Conservation (phyloP, 1,284 basidiomycete genomes). For the Apiotrichum brassicae region DNA sequence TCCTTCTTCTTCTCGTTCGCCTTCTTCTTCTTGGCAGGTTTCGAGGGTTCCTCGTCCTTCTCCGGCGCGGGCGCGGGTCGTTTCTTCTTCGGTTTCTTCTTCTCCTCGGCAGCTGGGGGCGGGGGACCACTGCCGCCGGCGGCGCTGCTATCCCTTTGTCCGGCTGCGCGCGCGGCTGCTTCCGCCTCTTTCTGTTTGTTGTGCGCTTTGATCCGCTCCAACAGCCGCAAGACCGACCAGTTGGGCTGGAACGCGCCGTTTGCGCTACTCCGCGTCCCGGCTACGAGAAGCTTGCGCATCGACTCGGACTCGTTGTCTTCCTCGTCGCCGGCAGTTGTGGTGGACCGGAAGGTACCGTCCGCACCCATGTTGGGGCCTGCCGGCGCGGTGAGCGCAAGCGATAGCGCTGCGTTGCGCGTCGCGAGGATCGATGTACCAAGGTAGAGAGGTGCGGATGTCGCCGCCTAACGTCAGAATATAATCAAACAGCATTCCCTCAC, state of each 20-base stretch:
- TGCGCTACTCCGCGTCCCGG: conserved; percentile 19
- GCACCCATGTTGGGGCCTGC: conserved; percentile 33
- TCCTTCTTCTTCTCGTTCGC: conserved; percentile 7
- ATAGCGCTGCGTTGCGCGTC: conserved; percentile 43
- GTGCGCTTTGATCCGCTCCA: conserved; percentile 24
- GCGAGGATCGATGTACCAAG: conserved; percentile 46
- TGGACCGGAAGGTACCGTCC: conserved; percentile 30
- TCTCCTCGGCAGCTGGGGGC: conserved; percentile 1
- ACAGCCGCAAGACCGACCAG: conserved; percentile 33
- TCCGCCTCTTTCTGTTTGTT: conserved; percentile 15
- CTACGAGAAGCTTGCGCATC: conserved; percentile 32
- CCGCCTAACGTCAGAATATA: conserved; percentile 40
- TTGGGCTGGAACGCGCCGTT: conserved; percentile 32
- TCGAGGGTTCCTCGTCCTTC: conserved; percentile 8
- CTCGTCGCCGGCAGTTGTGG: conserved; percentile 7
- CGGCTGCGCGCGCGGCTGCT: conserved; percentile 11
- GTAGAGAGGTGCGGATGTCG: conserved; percentile 46
- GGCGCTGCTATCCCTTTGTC: not conserved
- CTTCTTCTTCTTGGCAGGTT: conserved; percentile 6
- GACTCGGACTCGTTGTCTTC: conserved; percentile 27
- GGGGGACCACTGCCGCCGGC: not conserved
- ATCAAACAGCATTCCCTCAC: conserved; percentile 31
- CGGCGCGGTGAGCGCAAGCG: conserved; percentile 40
- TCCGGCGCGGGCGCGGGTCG: not conserved
- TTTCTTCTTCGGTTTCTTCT: conserved; percentile 13